These are phyloP conservation scores for Vitis rotundifolia DNA, from an alignment of 164 flowering plant genomes.

Conservation along the genomic window DNA sequence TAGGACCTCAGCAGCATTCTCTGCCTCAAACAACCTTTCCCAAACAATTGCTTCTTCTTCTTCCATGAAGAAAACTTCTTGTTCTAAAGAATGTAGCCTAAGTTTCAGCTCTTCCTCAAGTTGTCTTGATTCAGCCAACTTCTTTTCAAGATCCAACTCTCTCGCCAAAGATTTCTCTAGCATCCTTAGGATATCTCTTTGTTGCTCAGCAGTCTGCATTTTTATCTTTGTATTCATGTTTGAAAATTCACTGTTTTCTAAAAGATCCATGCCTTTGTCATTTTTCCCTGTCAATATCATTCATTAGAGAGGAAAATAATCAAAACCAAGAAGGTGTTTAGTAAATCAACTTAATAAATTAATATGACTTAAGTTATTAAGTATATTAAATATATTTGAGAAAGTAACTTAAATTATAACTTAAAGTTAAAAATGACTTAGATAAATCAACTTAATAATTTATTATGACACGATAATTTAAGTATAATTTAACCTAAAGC, in stretches of 20 bases:
- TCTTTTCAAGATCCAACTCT: slow-evolving; percentile 85
- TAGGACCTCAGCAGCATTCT: slow-evolving; percentile 59
- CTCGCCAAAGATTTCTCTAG: slow-evolving; percentile 88
- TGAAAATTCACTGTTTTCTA: slow-evolving; percentile 33
- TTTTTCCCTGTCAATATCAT: slow-evolving; percentile 42
- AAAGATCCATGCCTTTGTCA: slow-evolving; percentile 19
- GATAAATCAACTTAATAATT: no score
- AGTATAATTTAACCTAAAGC: no score
- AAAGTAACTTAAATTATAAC: no score
- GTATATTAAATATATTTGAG: no score
- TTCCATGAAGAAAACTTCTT: slow-evolving; percentile 50
- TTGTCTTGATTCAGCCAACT: slow-evolving; percentile 52
- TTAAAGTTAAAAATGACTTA: no score
- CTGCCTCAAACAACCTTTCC: slow-evolving; percentile 64
- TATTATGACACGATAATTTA: no score
- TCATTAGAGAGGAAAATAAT: slow-evolving; percentile 10
- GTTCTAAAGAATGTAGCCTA: slow-evolving; percentile 44
- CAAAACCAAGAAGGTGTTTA: not conserved
- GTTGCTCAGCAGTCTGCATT: slow-evolving; percentile 70
- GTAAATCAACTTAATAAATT: no score
- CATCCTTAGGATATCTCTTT: slow-evolving; percentile 69
- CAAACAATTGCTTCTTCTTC: slow-evolving; percentile 44
- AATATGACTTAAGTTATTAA: no score
- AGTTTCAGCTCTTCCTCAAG: slow-evolving; percentile 56
- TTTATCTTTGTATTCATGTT: slow-evolving; percentile 36